Evolutionary conservation across 208 protist species (phyloP), one percentile per base, ranked within the genome.

Genomic region (Acanthamoeba healyi): DNA sequence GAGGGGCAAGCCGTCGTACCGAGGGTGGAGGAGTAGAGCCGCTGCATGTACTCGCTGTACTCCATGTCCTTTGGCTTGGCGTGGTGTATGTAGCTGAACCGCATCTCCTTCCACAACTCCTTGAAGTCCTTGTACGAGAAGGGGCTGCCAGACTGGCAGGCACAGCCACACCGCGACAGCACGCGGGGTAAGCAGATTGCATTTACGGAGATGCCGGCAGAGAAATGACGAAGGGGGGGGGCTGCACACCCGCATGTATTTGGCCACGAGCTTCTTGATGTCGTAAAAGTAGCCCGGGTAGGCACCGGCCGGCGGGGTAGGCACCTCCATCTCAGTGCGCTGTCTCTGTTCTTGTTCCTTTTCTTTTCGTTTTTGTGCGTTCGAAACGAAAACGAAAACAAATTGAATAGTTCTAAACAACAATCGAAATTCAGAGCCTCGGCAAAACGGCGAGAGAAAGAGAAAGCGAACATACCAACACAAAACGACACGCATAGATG

Each of bases 231-330:
- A 70, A 70, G 19, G 7, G 14, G 10, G 19, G 19, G 29, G n/a
- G n/a, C n/a, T n/a, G n/a, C 26, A 6, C n/a, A 70, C 61, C 61
- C 19, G 5, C 61, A 70, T 34, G 26, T 34, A 70, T 7, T 7
- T 5, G 7, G 19, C 26, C 5, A 34, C 61, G 26, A 70, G 6
- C 6, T 70, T 26, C 61, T 70, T 70, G 61, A 70, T 70, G 61
- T 70, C 61, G 7, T 70, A 34, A 24, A 70, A 70, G 61, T 70
- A 70, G 61, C 61, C 61, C 61, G 61, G 61, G 29, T 70, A 70
- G 15, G 32, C 79, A 54, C 49, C 10, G 15, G 49, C 6, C 12
- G 17, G 10, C 10, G 36, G 10, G 6, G 36, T 6, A 22, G 36
- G 36, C 67, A 14, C 10, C 67, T 40, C 36, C 67, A 77, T 77